Conservation (phyloP, 768 basidiomycete genomes). For the Boletus barrowsii region DNA sequence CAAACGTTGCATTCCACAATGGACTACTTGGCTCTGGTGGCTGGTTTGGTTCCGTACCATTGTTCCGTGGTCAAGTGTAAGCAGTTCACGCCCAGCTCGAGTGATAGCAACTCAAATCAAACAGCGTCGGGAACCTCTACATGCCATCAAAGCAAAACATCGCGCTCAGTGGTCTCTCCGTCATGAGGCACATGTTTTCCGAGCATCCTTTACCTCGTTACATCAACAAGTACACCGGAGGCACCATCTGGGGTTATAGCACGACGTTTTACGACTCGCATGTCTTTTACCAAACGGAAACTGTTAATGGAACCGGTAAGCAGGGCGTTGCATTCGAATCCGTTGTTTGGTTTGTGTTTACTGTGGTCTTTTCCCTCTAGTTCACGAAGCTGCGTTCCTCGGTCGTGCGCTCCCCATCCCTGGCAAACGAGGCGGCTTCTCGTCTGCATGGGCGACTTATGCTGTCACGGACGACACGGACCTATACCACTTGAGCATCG, state of each 20-base stretch:
- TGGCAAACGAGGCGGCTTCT: too few relatives aligned
- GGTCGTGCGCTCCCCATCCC: too few relatives aligned
- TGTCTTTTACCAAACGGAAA: constrained; percentile 13
- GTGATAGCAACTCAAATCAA: neutral
- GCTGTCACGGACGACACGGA: too few relatives aligned
- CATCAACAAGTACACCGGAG: neutral
- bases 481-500: too few relatives aligned
- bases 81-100: neutral
- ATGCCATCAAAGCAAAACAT: neutral
- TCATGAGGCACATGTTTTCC: constrained; percentile 6
- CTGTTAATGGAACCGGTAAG: constrained; percentile 9
- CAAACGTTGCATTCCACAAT: constrained; percentile 12
- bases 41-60: constrained; percentile 13
- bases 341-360: too few relatives aligned
- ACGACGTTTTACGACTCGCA: constrained; percentile 10
- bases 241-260: constrained; percentile 12
- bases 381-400: too few relatives aligned
- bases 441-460: too few relatives aligned
- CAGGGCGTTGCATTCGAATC: neutral
- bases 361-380: too few relatives aligned
- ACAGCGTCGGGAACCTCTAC: constrained; percentile 4
- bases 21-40: constrained; percentile 9
- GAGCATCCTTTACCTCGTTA: too few relatives aligned
- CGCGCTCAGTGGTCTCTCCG: constrained; percentile 3
- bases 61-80: constrained; percentile 13